Conservation (phyloP, 257 asterid species). For the Lithospermum erythrorhizon region DNA sequence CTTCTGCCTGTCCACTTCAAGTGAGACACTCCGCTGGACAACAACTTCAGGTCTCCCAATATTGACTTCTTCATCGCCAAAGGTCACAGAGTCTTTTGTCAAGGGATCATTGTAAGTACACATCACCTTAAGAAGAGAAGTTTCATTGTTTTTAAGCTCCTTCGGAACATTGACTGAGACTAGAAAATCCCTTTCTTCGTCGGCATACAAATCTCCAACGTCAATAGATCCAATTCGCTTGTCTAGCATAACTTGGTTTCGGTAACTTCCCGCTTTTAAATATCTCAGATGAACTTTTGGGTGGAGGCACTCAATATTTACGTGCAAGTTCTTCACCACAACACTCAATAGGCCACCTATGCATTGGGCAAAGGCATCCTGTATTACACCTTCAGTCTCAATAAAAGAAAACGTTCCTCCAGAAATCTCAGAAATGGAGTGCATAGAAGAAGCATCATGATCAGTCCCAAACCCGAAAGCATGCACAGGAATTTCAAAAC, state of each 20-base stretch:
- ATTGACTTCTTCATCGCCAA: slow-evolving; percentile 42
- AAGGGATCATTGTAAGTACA: slow-evolving; percentile 61
- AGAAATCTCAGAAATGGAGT: slow-evolving; percentile 79
- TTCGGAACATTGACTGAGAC: slow-evolving; percentile 54
- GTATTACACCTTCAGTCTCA: slow-evolving; percentile 89
- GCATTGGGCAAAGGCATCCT: slow-evolving; percentile 98
- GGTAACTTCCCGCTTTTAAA: slow-evolving; percentile 79
- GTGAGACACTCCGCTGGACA: slow-evolving; percentile 28
- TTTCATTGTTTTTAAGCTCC: slow-evolving; percentile 35
- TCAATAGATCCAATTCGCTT: slow-evolving; percentile 49
- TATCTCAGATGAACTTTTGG: slow-evolving; percentile 40
- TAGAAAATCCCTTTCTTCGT: slow-evolving; percentile 89
- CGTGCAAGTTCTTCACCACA: slow-evolving; percentile 62
- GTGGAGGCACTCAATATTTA: slow-evolving; percentile 46
- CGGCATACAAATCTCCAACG: slow-evolving; percentile 91
- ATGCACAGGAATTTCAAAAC: slow-evolving; percentile 74
- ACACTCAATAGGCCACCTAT: slow-evolving; percentile 95
- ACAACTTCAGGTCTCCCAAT: slow-evolving; percentile 44
- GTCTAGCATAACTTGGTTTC: slow-evolving; percentile 32
- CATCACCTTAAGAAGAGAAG: slow-evolving; percentile 49
- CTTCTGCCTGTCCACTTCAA: slow-evolving; percentile 88
- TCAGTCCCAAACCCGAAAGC: slow-evolving; percentile 87
- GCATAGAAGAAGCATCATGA: slow-evolving; percentile 90
- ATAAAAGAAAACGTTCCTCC: slow-evolving; percentile 98
- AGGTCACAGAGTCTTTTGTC: slow-evolving; percentile 38